Evolutionary conservation across 148 eudicot genomes (phyloP).

Genomic region (Rheum nobile): DNA sequence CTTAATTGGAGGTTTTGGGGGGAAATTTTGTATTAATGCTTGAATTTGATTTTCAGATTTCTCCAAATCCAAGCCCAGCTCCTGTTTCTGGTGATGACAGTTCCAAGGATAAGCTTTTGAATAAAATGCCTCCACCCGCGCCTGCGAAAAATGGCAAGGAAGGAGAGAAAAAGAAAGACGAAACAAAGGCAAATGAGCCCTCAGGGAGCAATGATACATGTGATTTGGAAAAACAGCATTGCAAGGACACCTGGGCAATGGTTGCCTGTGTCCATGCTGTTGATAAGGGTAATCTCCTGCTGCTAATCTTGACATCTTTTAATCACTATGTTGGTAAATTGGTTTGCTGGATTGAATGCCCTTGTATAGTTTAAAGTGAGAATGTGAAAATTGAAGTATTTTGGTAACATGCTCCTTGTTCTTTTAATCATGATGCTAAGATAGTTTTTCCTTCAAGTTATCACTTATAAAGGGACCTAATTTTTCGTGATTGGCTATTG

Average conservation of each 20-base stretch:
- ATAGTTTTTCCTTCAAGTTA: background rate
- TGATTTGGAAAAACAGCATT: background rate
- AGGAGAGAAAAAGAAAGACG: conserved; percentile 4
- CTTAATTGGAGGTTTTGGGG: background rate
- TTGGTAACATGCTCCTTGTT: background rate
- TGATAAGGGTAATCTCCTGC: conserved; percentile 3
- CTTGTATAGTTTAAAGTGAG: background rate
- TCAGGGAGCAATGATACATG: background rate
- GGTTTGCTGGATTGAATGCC: background rate
- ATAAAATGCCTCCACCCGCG: background rate
- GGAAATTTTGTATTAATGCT: background rate
- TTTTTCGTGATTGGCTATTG: background rate
- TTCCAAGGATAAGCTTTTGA: background rate
- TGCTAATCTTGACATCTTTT: background rate
- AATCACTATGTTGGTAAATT: background rate
- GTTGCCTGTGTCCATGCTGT: conserved; percentile 5
- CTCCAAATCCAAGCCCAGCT: conserved; percentile 7
- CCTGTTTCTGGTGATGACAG: background rate
- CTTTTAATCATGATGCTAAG: background rate
- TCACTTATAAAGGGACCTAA: background rate
- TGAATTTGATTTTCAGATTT: conserved; percentile 5
- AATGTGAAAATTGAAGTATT: background rate
- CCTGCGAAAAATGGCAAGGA: background rate
- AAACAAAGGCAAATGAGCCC: background rate
- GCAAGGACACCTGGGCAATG: conserved; percentile 1